Percentiles rank a stretch among this genome's conserved stretches.
Evolutionary conservation across 1,284 basidiomycete species (phyloP).

Genomic region (Ganoderma sinense): DNA sequence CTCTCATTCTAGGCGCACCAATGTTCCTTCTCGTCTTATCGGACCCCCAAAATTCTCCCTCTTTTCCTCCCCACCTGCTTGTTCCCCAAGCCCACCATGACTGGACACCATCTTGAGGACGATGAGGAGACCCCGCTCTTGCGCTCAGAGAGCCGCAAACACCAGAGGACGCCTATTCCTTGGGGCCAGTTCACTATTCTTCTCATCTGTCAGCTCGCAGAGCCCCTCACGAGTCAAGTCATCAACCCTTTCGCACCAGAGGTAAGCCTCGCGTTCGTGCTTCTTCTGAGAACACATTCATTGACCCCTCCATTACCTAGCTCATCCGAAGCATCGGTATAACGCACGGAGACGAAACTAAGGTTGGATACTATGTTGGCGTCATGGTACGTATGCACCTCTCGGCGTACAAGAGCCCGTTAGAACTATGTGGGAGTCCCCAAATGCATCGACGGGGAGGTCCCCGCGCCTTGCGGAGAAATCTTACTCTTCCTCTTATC

Average conservation of each 20-base stretch:
- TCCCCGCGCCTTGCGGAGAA: neutral
- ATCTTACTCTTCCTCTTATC: neutral
- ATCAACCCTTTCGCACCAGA: slow-evolving; percentile 66
- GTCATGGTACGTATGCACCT: slow-evolving; percentile 51
- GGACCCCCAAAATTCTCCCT: slow-evolving; percentile 18
- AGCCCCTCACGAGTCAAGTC: slow-evolving; percentile 69
- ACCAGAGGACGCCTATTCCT: slow-evolving; percentile 60
- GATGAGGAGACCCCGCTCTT: slow-evolving; percentile 53
- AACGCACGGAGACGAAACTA: slow-evolving; percentile 63
- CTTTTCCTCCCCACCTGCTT: slow-evolving; percentile 8
- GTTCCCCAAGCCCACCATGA: slow-evolving; percentile 23
- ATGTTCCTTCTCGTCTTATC: slow-evolving; percentile 12
- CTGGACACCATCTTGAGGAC: slow-evolving; percentile 33
- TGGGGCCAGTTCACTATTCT: slow-evolving; percentile 74
- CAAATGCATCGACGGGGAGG: neutral
- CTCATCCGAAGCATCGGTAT: slow-evolving; percentile 71
- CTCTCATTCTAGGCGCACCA: neutral
- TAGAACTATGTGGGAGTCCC: neutral
- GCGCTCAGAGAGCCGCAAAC: slow-evolving; percentile 39
- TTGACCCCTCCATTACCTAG: slow-evolving; percentile 34
- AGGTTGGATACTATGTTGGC: slow-evolving; percentile 65
- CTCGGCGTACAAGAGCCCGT: neutral
- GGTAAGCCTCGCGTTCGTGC: slow-evolving; percentile 25
- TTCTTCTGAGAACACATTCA: too few species aligned
- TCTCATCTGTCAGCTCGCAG: slow-evolving; percentile 67